These are phyloP conservation scores for Camillea tinctor DNA, from an alignment of 2,329 filamentous ascomycete genomes.

Conservation along the genomic window DNA sequence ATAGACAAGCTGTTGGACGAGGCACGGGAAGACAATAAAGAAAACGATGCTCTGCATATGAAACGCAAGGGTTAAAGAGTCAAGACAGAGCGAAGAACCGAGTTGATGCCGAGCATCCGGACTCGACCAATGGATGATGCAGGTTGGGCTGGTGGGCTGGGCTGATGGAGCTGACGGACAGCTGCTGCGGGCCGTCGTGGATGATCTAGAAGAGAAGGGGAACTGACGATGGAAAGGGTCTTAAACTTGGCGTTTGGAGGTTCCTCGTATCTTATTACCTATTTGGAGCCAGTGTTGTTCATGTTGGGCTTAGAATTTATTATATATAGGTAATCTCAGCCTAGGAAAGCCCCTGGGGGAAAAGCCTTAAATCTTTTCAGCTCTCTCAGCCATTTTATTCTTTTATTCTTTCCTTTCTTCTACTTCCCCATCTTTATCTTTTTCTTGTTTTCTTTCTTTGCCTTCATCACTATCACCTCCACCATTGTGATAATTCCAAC, in stretches of 20 bases:
- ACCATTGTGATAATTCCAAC: background rate
- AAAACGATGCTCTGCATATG: slow-evolving; percentile 76
- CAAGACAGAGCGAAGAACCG: too few species aligned
- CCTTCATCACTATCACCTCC: background rate
- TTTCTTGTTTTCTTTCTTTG: background rate
- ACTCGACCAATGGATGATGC: background rate
- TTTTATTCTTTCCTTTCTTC: too few species aligned
- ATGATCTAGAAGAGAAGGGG: too few species aligned
- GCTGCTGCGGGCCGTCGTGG: background rate
- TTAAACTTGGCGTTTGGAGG: background rate
- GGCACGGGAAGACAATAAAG: slow-evolving; percentile 82
- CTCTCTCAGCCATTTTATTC: background rate
- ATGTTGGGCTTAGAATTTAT: background rate
- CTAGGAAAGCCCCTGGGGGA: background rate
- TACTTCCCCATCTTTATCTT: too few species aligned
- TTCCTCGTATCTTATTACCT: background rate
- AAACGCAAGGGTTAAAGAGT: slow-evolving; percentile 38
- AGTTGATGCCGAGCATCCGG: slow-evolving; percentile 21
- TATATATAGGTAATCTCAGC: background rate
- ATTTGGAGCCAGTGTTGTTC: background rate
- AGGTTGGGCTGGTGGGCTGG: background rate
- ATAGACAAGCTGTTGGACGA: slow-evolving; percentile 93
- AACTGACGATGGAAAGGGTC: background rate
- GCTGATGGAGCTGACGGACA: background rate
- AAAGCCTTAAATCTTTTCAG: background rate